Evolutionary conservation across 2,329 filamentous ascomycete genomes (phyloP), one percentile per base, ranked within the genome.

Genomic region (Trichoderma pleuroti): DNA sequence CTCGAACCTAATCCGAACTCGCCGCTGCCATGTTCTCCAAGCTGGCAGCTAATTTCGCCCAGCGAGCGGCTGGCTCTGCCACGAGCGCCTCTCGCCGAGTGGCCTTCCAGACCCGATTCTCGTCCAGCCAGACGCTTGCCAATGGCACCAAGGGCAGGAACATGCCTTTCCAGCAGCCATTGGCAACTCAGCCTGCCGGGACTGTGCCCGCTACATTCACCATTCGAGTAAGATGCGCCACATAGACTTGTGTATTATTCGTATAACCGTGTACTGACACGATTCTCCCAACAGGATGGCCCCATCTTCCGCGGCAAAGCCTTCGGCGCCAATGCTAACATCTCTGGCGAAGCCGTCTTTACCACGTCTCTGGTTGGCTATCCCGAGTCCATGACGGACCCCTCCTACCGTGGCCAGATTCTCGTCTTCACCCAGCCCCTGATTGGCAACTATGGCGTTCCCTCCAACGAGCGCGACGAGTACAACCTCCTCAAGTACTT

Each of bases 391-490:
- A 90, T 95, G 87, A 94, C 92, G 78, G 92, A 95, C 78, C 92
- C 92, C 67, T 95, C 92, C 24, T 95, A 95, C 84, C 91, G 92
- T 75, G 92, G 96, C 75, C 96, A 99, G 86, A 98, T 99, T 76
- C 87, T 99, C 76, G 95, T 98, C 82, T 98, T 98, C 86, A 99
- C 96, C 75, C 94, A 98, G 82, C 96, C 96, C 42, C 85, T 99
- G 76, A 98, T 99, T 78, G 96, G 96, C 80, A 99, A 99, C 88
- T 99, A 99, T 81, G 96, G 96, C 77, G 95, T 99, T 21, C 96
- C 96, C 18, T 97, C 94, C 36, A 90, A 87, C 74, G 88, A 90
- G 77, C 91, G 93, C 74, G 96, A 99, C 82, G 85, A 94, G 82
- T 93, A 90, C 82, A 96, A 96, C 77, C 89, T 99, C 72, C 87